Base-by-base conservation (phyloP, 257 asterid genomes). In the Solanum virginianum region DNA sequence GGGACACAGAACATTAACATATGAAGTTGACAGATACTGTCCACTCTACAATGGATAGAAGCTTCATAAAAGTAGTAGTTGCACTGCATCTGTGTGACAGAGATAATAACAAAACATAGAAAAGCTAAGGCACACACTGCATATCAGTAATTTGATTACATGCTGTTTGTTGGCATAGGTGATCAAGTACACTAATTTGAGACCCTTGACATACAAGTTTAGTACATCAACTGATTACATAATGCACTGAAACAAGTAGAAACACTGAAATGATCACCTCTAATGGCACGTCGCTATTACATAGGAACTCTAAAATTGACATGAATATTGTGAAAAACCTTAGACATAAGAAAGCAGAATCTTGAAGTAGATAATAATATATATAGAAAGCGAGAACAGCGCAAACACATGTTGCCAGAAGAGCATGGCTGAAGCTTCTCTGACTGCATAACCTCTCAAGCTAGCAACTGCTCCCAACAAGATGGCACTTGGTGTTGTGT, bases 361-460 rank as follows among this genome's bases (percentile, higher is more conserved):
- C 86, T 90, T 94, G 88, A 92, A 94, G 91, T 92, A 95, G 74
- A 95, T 22, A 15, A 95, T 84, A 87, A 89, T 90, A 84, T 90
- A 95, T 12, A 95, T 45, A 0, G 98, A 91, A 57, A 96, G 86
- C 53, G 98, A 94, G 71, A 95, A 86, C 53, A 96, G 88, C 8
- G 95, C 98, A 57, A 89, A 89, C 16, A 95, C 85, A 62, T 96
- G 98, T 71, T 94, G 98, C 99, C 99, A 96, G 90, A 96, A 96
- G 56, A 96, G 97, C 71, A 94, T 89, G 49, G 98, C 95, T 15
- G 99, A 94, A 85, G 99, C 97, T 89, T 96, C 99, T 9, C 89
- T 87, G 74, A 94, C 97, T 22, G 98, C 97, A 85, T 94, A 95
- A 32, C 97, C 95, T 86, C 99, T 93, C 88, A 95, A 88, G 83